Conservation (phyloP, 2,329 filamentous ascomycete genomes). For the Knoxdaviesia proteae region DNA sequence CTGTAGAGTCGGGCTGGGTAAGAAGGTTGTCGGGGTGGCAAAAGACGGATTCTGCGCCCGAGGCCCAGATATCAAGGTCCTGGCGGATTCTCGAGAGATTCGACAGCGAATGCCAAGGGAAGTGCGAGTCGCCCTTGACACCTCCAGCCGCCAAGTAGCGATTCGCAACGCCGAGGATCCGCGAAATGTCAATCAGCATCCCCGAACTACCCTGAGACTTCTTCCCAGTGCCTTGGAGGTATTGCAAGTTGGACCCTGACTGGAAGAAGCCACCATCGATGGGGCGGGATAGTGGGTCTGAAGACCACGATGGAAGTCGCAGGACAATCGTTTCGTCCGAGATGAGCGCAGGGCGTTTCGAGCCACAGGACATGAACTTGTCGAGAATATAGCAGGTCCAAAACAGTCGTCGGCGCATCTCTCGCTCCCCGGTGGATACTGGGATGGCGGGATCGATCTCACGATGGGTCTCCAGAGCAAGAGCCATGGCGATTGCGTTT, state of each 20-base stretch:
- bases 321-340: conserved; percentile 57
- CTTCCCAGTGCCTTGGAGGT: conserved; percentile 45
- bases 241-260: conserved; percentile 55
- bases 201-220: conserved; percentile 56
- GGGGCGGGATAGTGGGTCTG: conserved; percentile 36
- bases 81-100: conserved; percentile 72
- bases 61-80: conserved; percentile 69
- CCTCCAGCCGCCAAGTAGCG: conserved; percentile 68
- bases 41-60: conserved; percentile 61
- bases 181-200: conserved; percentile 67
- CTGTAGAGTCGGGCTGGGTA: conserved; percentile 56
- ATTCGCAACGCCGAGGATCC: conserved; percentile 66
- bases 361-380: conserved; percentile 63
- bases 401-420: conserved; percentile 61
- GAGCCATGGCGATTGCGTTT: conserved; percentile 61
- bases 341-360: conserved; percentile 62
- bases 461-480: conserved; percentile 62
- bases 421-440: conserved; percentile 31
- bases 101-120: conserved; percentile 75
- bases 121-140: conserved; percentile 75
- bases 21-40: conserved; percentile 56
- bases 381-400: conserved; percentile 82
- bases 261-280: conserved; percentile 68
- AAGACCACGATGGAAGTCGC: conserved; percentile 54
- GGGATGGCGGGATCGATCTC: conserved; percentile 40